phyloP scores from a whole-genome alignment of 306 rosid genomes.

The Cicer bijugum region DNA sequence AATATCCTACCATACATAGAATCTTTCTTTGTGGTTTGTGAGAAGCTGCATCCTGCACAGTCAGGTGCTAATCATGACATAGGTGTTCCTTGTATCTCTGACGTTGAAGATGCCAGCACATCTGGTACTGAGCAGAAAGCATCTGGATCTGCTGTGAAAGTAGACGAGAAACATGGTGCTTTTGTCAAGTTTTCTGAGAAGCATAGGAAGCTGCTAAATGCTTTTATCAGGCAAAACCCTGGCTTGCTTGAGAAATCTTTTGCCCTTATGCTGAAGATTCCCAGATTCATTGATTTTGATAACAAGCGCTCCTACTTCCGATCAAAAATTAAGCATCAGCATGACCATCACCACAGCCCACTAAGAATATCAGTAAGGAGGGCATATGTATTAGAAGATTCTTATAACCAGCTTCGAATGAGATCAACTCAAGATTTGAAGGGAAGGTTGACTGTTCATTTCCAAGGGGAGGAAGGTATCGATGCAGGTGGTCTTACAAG shows the following conservation, averaged over 20 bases:
- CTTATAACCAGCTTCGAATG: conserved; percentile 95
- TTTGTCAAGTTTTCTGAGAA: conserved; percentile 91
- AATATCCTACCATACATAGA: conserved; percentile 91
- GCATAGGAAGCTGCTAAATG: conserved; percentile 89
- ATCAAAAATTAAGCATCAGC: conserved; percentile 93
- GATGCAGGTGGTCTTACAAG: conserved; percentile 98
- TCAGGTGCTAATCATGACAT: conserved; percentile 70
- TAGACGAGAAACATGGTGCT: conserved; percentile 80
- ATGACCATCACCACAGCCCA: conserved; percentile 93
- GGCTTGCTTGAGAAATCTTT: conserved; percentile 94
- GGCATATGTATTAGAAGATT: conserved; percentile 94
- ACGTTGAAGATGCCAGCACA: conserved; percentile 72
- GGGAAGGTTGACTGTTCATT: conserved; percentile 96
- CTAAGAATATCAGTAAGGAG: conserved; percentile 93
- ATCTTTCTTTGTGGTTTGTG: conserved; percentile 94
- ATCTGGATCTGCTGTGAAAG: conserved; percentile 58
- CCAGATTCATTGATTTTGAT: conserved; percentile 90
- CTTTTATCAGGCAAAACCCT: conserved; percentile 94
- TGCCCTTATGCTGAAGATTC: conserved; percentile 88
- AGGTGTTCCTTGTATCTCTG: conserved; percentile 64
- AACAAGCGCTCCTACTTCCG: conserved; percentile 94
- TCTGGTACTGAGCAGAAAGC: conserved; percentile 66
- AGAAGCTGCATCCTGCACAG: conserved; percentile 85
- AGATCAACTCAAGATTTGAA: conserved; percentile 82
- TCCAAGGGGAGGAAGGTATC: conserved; percentile 99